Evolutionary conservation across 1,284 basidiomycete genomes (phyloP).

Genomic region (Serendipita sp.): DNA sequence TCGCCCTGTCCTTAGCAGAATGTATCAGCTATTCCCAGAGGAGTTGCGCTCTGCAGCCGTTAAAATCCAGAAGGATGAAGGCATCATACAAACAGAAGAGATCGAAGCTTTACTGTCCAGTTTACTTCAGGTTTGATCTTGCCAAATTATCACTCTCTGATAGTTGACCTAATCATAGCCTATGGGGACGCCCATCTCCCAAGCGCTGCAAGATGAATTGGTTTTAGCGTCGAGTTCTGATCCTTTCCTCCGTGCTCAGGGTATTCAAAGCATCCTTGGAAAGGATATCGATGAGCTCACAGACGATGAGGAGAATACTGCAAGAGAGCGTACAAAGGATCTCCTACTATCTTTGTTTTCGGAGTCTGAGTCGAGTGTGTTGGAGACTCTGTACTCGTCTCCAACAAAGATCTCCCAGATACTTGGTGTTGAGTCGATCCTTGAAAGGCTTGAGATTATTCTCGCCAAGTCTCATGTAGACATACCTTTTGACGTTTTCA

Average conservation of each 20-base stretch:
- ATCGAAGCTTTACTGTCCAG: background rate
- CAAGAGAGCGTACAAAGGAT: background rate
- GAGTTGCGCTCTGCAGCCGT: background rate
- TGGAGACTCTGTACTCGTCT: background rate
- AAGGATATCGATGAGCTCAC: conserved; percentile 43
- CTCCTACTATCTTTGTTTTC: conserved; percentile 9
- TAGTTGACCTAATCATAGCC: background rate
- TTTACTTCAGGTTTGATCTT: background rate
- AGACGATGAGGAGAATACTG: no score
- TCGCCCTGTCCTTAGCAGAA: background rate
- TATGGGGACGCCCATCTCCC: background rate
- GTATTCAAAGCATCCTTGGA: conserved; percentile 6
- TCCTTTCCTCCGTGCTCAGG: background rate
- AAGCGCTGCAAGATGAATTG: background rate
- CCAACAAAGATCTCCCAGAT: background rate
- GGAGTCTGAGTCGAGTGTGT: background rate
- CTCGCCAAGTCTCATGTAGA: background rate
- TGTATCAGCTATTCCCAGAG: background rate
- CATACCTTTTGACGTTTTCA: background rate
- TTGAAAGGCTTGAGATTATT: background rate
- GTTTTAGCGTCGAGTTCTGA: background rate
- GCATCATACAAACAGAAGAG: background rate
- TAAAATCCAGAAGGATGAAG: background rate
- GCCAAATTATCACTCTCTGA: background rate
- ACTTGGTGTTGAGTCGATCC: background rate